Base-by-base conservation (phyloP, 2,329 filamentous ascomycete genomes). In the Aspergillus sp. region DNA sequence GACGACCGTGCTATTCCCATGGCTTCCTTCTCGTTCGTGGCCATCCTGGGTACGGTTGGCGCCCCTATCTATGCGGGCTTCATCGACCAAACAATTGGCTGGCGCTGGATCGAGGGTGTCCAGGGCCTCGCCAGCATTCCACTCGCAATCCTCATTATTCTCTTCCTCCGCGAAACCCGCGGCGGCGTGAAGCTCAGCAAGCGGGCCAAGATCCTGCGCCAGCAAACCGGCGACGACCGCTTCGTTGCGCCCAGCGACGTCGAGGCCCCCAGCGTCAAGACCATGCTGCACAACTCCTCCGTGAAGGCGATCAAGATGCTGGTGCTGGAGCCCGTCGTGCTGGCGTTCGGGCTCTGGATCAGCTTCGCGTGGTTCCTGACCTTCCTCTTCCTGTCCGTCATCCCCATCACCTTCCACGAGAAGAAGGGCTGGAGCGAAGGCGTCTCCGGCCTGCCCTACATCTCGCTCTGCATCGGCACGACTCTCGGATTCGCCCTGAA, bases 1-100 rank as follows among this genome's bases (percentile, higher is more conserved):
- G 57, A 64, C 26, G 52, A 66, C 36, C 63, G 65, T 28, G 63
- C 64, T 26, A 55, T 58, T 15, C 63, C 66, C 19, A 68, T 69
- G 64, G 64, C 66, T 8, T 57, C 60, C 33, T 69, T 69, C 55
- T 58, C 62, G 10, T 69, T 60, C 51, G 56, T 70, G 26, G 66
- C 67, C 39, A 69, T 69, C 34, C 58, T 69, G 35, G 69, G 69
- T 27, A 72, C 69, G 7, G 67, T 72, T 15, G 65, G 58, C 4
- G 69, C 69, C 3, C 69, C 69, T 24, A 70, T 72, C 43, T 71
- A 72, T 45, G 66, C 67, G 29, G 67, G 68, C 26, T 71, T 71
- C 55, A 70, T 72, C 46, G 67, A 71, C 47, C 56, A 69, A 45
- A 53, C 64, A 25, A 55, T 72, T 14, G 67, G 68, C 33, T 72